Base-by-base conservation (phyloP, 1,284 basidiomycete genomes). In the Melampsora larici-populina region DNA sequence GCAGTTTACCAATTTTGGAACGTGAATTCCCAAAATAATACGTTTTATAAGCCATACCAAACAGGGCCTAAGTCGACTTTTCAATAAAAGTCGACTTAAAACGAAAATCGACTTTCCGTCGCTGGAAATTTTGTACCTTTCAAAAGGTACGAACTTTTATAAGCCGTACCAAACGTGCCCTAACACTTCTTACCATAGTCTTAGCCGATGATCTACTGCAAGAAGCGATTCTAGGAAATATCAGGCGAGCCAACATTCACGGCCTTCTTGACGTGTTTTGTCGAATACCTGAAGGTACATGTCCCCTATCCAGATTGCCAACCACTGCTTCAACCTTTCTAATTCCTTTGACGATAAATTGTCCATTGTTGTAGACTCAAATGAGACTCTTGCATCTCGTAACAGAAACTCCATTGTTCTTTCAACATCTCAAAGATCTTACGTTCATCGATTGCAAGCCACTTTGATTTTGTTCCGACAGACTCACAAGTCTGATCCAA, bases 351-450 rank as follows among this genome's bases (percentile, higher is more conserved):
- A 85, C 79, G 63, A 63, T 17, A 26, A 24, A 79, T 31, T 66
- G 46, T n/a, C 46, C 48, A 75, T 65, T 68, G 51, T 26, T 69
- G 43, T 79, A 95, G 93, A 99, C 97, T 9, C 89, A 97, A 69
- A 99, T 99, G 96, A 90, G 97, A 66, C 97, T 99, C 15, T 86
- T 99, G 29, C 97, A 99, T 83, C 97, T 99, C 79, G 97, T 99
- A 11, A 97, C 97, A n/a, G 97, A 99, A 84, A 99, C 97, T 4
- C 97, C 97, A 24, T 98, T 95, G 1, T 99, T 99, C 85, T 86
- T 99, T 58, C 97, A 98, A 82, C 97, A 99, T 85, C 87, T 99
- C 67, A 98, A 97, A 85, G 97, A 99, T 82, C 97, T 99, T 81
- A 99, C 97, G 15, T 99, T 94, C 83, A 99, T 99, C 81, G 97